Percentiles rank a stretch among this genome's conserved stretches.
Conservation (phyloP, 2,329 filamentous ascomycete species). For the Cladophialophora carrionii region DNA sequence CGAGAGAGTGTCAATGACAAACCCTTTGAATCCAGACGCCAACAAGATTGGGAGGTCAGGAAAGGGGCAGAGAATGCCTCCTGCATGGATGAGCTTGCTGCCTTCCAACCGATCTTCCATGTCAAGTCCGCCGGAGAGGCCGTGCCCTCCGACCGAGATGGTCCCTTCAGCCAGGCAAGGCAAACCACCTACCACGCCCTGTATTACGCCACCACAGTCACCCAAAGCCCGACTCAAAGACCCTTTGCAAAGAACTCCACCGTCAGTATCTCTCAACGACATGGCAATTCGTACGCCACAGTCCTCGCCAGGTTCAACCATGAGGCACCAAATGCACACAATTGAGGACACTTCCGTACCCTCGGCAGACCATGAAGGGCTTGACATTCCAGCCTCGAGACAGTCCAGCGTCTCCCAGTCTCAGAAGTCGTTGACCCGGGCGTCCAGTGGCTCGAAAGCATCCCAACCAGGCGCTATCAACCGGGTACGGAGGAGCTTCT, state of each 20-base stretch:
- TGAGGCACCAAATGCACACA: neutral
- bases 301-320: neutral
- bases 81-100: slow-evolving; percentile 33
- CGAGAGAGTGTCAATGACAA: slow-evolving; percentile 22
- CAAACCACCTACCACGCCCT: slow-evolving; percentile 13
- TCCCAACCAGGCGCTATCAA: neutral
- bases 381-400: neutral
- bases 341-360: neutral
- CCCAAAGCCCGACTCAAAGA: neutral
- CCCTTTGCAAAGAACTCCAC: neutral
- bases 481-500: slow-evolving; percentile 4
- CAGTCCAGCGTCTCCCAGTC: neutral
- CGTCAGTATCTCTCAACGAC: neutral
- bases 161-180: slow-evolving; percentile 2
- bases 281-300: neutral
- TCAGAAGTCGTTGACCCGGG: neutral
- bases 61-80: slow-evolving; percentile 12
- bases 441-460: neutral
- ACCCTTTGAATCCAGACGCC: slow-evolving; percentile 23
- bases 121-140: neutral
- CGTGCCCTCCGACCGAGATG: neutral
- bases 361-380: neutral
- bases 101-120: slow-evolving; percentile 17
- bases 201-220: slow-evolving; percentile 21
- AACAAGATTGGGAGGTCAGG: slow-evolving; percentile 4